These are phyloP conservation scores for Quillaja saponaria DNA, from an alignment of 306 rosid genomes.

Conservation along the genomic window DNA sequence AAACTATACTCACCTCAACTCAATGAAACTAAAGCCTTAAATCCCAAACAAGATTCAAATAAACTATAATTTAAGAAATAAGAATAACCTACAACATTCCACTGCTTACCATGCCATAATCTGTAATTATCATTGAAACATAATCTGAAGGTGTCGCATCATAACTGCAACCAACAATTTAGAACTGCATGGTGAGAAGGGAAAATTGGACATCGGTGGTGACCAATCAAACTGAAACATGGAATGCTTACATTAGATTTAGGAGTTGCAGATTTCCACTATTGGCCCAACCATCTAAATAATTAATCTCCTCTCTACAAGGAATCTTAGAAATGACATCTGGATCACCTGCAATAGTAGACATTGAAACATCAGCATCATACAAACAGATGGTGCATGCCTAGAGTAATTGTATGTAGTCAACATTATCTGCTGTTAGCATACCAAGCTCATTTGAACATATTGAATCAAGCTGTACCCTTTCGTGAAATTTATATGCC, in stretches of 20 bases:
- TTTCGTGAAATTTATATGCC: slow-evolving; percentile 66
- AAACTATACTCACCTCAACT: too few relatives aligned
- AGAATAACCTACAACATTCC: too few relatives aligned
- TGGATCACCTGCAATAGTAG: slow-evolving; percentile 52
- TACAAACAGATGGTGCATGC: slow-evolving; percentile 6
- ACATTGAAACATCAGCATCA: slow-evolving; percentile 31
- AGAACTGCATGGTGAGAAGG: slow-evolving; percentile 35
- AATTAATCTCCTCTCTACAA: slow-evolving; percentile 45
- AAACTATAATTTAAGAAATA: too few relatives aligned
- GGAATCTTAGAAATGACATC: slow-evolving; percentile 45
- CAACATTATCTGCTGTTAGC: slow-evolving; percentile 8
- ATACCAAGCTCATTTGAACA: slow-evolving; percentile 66
- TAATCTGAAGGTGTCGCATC: slow-evolving; percentile 57
- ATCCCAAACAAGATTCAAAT: too few relatives aligned
- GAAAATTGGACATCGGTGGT: neutral
- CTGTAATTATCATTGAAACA: slow-evolving; percentile 43
- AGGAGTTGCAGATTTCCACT: slow-evolving; percentile 53
- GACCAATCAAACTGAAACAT: neutral
- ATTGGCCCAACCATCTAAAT: slow-evolving; percentile 53
- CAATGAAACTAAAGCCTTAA: too few relatives aligned
- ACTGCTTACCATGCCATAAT: slow-evolving; percentile 47
- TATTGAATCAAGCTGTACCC: slow-evolving; percentile 64
- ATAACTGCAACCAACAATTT: slow-evolving; percentile 47
- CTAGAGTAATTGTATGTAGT: too few relatives aligned
- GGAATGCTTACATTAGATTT: slow-evolving; percentile 51